Evolutionary conservation across 352 stramenopile genomes (phyloP), one percentile per base, ranked within the genome.

Genomic region (Pythium coloratum): DNA sequence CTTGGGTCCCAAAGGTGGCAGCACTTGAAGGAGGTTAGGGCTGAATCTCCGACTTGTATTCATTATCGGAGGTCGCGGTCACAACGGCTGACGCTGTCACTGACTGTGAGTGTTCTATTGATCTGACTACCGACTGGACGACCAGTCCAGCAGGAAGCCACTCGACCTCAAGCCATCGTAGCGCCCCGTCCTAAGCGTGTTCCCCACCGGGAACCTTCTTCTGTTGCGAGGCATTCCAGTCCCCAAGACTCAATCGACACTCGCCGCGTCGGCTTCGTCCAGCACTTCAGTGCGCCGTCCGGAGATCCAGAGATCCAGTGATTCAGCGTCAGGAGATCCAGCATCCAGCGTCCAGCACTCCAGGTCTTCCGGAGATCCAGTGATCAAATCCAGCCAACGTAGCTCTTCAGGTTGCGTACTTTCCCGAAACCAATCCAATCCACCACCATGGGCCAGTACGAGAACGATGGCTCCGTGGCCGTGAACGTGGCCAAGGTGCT

Each of bases 401-500:
- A 53, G 46, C 46, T 53, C 46, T 53, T 53, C n/a, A 30, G 38
- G 8, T 13, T n/a, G 38, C 38, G 38, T 44, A 44, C 13, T 18
- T 30, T 30, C 28, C 28, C 28, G 3, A 30, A 30, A 30, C 28
- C 28, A 30, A 18, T 44, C 9, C 9, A n/a, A 32, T 30, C 42
- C 42, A 32, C 73, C 54, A 67, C 81, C 69, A 88, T 85, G 79
- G 77, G 81, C 61, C 75, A 84, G 60, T 76, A 80, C 60, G 72
- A 69, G 8, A 71, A 67, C 32, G 77, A 69, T 55, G 71, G 53
- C 40, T 75, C 72, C 50, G 80, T 81, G 53, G 67, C 84, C 62
- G 76, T 90, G 24, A 92, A 91, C 63, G 60, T 94, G 26, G 81
- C 84, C 59, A 94, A 95, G 67, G 79, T 92, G 63, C 44, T 91